Evolutionary conservation across 768 basidiomycete species (phyloP), one percentile per base, ranked within the genome.

Genomic region (Daedalea quercina): DNA sequence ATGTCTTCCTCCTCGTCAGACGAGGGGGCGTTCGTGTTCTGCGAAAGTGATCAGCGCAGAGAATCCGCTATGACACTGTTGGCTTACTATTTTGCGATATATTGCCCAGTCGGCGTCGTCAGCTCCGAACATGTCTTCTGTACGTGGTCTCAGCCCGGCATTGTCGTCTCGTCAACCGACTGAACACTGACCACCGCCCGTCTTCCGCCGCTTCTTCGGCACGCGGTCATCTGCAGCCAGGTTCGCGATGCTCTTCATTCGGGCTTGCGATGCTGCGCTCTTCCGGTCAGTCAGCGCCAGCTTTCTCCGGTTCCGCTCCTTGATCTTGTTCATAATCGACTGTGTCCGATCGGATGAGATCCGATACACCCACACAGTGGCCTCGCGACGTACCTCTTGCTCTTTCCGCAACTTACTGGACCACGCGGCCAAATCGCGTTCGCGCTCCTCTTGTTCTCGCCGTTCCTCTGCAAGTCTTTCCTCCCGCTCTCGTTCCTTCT

Each of bases 41-140:
- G 55, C 13, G 19, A 50, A 4, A 57, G 17, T 25, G 7, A 25
- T 12, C 43, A 3, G 37, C 37, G 41, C 1, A 41, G 12, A 40
- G 3, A 20, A 9, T 9, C 8, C 25, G 26, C 1, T 3, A n/a
- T 20, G 17, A 50, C 4, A 24, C 1, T 17, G 41, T 9, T 2
- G 9, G 67, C 81, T 57, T 65, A 94, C 94, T 54, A 99, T 94
- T 70, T 97, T 94, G 58, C 95, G 90, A 65, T 98, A 98, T 54
- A 98, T 93, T 0, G 87, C 86, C 94, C 95, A 98, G 64, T 98
- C 95, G 7, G 88, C 93, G 63, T 98, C 94, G 58, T 95, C 86
- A 17, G 84, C 85, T 3, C 95, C 94, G 63, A 98, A 99, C 71
- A 75, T 84, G 60, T 98, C 94, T 73, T 97, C 94, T 87, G 34